phyloP scores from a whole-genome alignment of 768 basidiomycete genomes.

The Pulveroboletus ravenelii region DNA sequence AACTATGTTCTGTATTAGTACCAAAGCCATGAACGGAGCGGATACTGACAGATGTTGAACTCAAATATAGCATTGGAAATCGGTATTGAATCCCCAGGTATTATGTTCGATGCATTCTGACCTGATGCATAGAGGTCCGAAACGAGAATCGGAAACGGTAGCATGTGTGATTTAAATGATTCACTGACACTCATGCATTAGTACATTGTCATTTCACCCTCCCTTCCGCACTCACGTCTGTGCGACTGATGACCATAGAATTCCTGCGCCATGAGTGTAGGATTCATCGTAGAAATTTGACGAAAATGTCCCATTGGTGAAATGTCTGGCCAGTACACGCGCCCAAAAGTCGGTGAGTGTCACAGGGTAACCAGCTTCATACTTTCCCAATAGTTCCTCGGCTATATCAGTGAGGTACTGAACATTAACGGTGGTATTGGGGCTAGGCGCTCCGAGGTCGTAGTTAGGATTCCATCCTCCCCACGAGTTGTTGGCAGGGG shows the following conservation, averaged over 20 bases:
- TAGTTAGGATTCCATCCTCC: conserved; percentile 33
- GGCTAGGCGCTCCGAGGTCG: conserved; percentile 17
- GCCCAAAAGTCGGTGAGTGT: conserved; percentile 30
- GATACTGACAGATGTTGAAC: conserved; percentile 32
- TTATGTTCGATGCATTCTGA: conserved; percentile 22
- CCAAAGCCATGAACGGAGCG: neutral
- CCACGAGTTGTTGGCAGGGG: conserved; percentile 20
- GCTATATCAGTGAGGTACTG: conserved; percentile 19
- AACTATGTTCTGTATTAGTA: conserved; percentile 19
- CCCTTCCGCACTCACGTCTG: conserved; percentile 27
- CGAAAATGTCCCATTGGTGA: conserved; percentile 34
- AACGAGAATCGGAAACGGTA: conserved; percentile 40
- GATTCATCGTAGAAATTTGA: conserved; percentile 28
- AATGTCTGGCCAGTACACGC: conserved; percentile 33
- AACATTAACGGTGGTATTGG: conserved; percentile 9
- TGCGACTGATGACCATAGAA: conserved; percentile 32
- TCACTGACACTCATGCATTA: conserved; percentile 18
- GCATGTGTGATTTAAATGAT: conserved; percentile 29
- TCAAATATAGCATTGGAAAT: conserved; percentile 32
- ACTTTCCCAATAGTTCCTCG: conserved; percentile 29
- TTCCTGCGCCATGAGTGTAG: conserved; percentile 32
- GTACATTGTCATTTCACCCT: neutral
- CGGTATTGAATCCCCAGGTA: conserved; percentile 25
- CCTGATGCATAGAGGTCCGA: conserved; percentile 21
- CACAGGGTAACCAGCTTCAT: conserved; percentile 26